Base-by-base conservation (phyloP, 1,284 basidiomycete genomes). In the Apiotrichum akiyoshidainum region DNA sequence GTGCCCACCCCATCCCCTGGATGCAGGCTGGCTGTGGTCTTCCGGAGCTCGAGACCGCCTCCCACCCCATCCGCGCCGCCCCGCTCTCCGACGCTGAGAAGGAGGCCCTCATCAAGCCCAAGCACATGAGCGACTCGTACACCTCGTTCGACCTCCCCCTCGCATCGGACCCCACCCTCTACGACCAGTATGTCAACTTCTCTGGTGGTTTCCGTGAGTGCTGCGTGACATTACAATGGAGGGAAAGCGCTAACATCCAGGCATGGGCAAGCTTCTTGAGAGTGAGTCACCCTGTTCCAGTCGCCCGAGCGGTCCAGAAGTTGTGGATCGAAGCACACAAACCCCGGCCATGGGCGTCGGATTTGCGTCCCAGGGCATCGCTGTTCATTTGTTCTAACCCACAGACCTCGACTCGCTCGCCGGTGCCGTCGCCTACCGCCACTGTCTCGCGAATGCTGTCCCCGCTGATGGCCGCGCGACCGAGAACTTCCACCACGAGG, bases 351-450 rank as follows among this genome's bases (percentile, higher is more conserved):
- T 31, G 26, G 26, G 3, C 26, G 7, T 31, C 26, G 26, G 26
- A 31, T 3, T 7, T 31, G 26, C 26, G 26, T 31, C 26, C 26
- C 26, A 31, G 26, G 4, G 26, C 26, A 31, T 3, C 26, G 7
- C 26, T 31, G 26, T 31, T 31, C 26, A 31, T 31, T 3, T 31
- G 26, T 26, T 41, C 40, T 44, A 10, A 44, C n/a, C 26, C 47
- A 19, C 54, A 76, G 73, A 90, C 69, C 81, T 91, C 46, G 89
- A 92, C 71, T 88, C 87, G 8, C 80, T 91, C 17, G 89, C 89
- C 2, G 89, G 89, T 13, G 88, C 87, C 4, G 89, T 91, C 60
- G 82, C 87, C 2, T 91, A 90, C 76, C 87, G 89, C 67, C 88
- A 90, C 74, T 84, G 88, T 79, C 82, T 90, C 1, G 47, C 52